A percentile compares a stretch with the other conserved stretches of the same genome.
Evolutionary conservation across 805 yeast genomes (phyloP).

Genomic region (Teunomyces lycoperdinae): DNA sequence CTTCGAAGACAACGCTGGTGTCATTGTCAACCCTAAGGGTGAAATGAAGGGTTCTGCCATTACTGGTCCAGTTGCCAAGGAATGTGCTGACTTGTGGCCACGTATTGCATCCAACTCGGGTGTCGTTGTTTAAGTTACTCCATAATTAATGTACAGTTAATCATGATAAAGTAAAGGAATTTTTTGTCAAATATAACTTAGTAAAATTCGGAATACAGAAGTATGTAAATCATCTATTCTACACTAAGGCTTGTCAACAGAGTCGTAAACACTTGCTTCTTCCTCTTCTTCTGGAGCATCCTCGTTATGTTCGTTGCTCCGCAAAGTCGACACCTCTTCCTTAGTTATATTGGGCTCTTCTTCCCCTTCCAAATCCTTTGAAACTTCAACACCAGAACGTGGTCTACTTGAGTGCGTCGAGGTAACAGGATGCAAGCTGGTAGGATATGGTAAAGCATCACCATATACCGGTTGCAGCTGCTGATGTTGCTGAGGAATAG

Average conservation of each 20-base stretch:
- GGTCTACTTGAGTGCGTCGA: slow-evolving; percentile 3
- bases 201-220: neutral
- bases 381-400: neutral
- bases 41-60: slow-evolving; percentile 99
- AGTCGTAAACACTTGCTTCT: neutral
- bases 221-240: neutral
- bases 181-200: neutral
- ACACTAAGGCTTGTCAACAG: slow-evolving; percentile 1
- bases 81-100: slow-evolving; percentile 99
- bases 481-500: slow-evolving; percentile 9
- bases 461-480: slow-evolving; percentile 5
- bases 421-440: slow-evolving; percentile 10
- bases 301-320: slow-evolving; percentile 4
- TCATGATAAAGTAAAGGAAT: neutral
- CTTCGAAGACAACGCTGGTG: slow-evolving; percentile 99
- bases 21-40: slow-evolving; percentile 99
- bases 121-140: slow-evolving; percentile 85
- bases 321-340: slow-evolving; percentile 14
- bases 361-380: neutral
- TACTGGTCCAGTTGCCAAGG: slow-evolving; percentile 99
- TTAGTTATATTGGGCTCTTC: neutral
- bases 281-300: neutral
- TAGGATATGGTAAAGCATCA: slow-evolving; percentile 16
- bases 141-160: slow-evolving; percentile 1
- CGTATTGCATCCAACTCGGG: slow-evolving; percentile 99